A percentile compares a stretch with the other conserved stretches of the same genome.
phyloP scores from a whole-genome alignment of 1,284 basidiomycete species.

The Ceratobasidium sp. region DNA sequence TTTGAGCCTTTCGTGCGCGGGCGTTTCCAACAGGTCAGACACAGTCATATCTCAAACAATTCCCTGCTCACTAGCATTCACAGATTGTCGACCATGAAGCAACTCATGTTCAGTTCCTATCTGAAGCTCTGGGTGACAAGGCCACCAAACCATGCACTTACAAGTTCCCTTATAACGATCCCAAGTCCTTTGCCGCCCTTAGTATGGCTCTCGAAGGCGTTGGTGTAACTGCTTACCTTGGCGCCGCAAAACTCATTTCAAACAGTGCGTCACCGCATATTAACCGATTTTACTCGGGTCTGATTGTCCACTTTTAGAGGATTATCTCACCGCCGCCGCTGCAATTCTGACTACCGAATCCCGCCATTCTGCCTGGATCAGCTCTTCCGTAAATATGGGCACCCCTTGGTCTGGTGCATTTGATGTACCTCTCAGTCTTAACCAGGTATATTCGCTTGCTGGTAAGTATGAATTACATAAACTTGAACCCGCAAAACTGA shows the following conservation, averaged over 20 bases:
- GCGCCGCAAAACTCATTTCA: constrained; percentile 64
- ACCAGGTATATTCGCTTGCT: constrained; percentile 63
- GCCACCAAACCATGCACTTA: constrained; percentile 71
- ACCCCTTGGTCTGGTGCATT: constrained; percentile 70
- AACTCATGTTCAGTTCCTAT: constrained; percentile 65
- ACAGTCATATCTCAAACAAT: not conserved
- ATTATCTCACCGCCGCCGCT: constrained; percentile 59
- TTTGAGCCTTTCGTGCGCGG: constrained; percentile 66
- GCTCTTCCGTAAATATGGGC: constrained; percentile 63
- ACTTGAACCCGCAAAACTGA: not conserved
- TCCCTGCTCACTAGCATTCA: constrained; percentile 53
- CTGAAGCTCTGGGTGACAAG: constrained; percentile 66
- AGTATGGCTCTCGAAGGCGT: constrained; percentile 71
- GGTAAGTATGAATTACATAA: constrained; percentile 37
- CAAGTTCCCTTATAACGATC: constrained; percentile 68
- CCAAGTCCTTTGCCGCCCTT: constrained; percentile 66
- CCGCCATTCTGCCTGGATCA: constrained; percentile 61
- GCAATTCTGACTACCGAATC: constrained; percentile 58
- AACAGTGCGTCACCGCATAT: constrained; percentile 53
- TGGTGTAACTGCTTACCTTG: constrained; percentile 67
- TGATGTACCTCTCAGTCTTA: constrained; percentile 65
- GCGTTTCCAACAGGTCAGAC: constrained; percentile 57
- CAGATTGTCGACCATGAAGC: constrained; percentile 73
- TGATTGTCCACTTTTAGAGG: too few species aligned
- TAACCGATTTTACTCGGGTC: too few species aligned